Evolutionary conservation across 2,329 filamentous ascomycete species (phyloP), one percentile per base, ranked within the genome.

Genomic region (Fusarium robinianum): DNA sequence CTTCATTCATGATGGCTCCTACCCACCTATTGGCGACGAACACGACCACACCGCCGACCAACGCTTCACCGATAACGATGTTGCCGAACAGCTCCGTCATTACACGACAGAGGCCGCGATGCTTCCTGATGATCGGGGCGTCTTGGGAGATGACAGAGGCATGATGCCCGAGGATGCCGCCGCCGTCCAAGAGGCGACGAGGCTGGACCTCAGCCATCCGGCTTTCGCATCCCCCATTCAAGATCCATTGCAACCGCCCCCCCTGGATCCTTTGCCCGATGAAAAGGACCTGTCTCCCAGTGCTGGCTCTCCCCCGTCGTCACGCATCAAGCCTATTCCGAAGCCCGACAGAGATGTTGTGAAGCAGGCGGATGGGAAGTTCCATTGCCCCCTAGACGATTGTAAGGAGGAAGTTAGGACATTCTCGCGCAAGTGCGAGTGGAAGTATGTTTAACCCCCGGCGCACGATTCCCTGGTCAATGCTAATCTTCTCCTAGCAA

Each of bases 401-500:
- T 96, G 91, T 61, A 77, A 73, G 9, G 81, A 85, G 38, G 76
- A 84, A 5, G 61, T 76, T 5, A 79, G 76, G 30, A 79, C 78
- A 9, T 97, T 96, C 64, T 78, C 81, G 41, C 81, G 90, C 53
- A 92, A 89, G 57, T 96, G 91, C 72, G 91, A 96, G 72, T 96
- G 89, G 89, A 95, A 87, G 90, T 94, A 74, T 80, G 88, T 79
- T 19, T 43, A n/a, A n/a, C n/a, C 22, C 23, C 33, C 16, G 12
- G 4, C 19, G 46, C n/a, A 25, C 45, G 3, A 19, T 34, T 25
- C 4, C 12, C 26, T 11, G 15, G 16, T 22, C 5, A 33, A 42
- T 41, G 52, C 60, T 68, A 55, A 68, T 50, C 19, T 18, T 8
- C 40, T 18, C 12, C 6, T 55, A 95, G 90, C 65, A 96, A 97